Percentiles rank a stretch among this genome's conserved stretches.
Conservation (phyloP, 306 rosid species). For the Gynostemma pentaphyllum region DNA sequence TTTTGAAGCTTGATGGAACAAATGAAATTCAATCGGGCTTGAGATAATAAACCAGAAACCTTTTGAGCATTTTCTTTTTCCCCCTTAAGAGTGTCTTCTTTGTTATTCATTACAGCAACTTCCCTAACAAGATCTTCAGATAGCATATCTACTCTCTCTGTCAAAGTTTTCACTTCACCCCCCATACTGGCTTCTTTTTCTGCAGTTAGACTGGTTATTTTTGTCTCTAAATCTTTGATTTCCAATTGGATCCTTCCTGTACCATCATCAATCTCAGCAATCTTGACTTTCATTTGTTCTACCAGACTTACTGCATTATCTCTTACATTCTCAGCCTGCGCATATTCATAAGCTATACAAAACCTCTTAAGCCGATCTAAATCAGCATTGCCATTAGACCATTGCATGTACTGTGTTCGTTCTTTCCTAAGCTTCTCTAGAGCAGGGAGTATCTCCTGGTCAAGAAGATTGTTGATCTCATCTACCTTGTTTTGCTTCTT, state of each 20-base stretch:
- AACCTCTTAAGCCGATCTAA: constrained; percentile 82
- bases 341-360: constrained; percentile 72
- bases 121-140: constrained; percentile 74
- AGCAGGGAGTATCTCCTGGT: constrained; percentile 92
- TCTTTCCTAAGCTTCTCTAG: constrained; percentile 92
- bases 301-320: constrained; percentile 60
- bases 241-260: constrained; percentile 28
- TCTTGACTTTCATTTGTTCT: constrained; percentile 61
- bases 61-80: constrained; percentile 68
- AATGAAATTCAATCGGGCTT: not conserved
- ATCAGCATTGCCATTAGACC: constrained; percentile 96
- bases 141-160: constrained; percentile 57
- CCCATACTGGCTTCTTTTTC: constrained; percentile 93
- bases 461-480: constrained; percentile 93
- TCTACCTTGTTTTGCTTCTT: constrained; percentile 98
- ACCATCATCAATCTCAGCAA: constrained; percentile 49
- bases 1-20: not conserved
- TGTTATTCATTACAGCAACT: constrained; percentile 52
- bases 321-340: constrained; percentile 65
- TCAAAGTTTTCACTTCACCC: constrained; percentile 69
- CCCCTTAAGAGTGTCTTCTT: constrained; percentile 62
- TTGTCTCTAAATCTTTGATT: constrained; percentile 66
- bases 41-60: constrained; percentile 27
- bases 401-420: constrained; percentile 87
- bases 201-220: constrained; percentile 49